Base-by-base conservation (phyloP, 2,329 filamentous ascomycete species). In the Penicillium decumbens region DNA sequence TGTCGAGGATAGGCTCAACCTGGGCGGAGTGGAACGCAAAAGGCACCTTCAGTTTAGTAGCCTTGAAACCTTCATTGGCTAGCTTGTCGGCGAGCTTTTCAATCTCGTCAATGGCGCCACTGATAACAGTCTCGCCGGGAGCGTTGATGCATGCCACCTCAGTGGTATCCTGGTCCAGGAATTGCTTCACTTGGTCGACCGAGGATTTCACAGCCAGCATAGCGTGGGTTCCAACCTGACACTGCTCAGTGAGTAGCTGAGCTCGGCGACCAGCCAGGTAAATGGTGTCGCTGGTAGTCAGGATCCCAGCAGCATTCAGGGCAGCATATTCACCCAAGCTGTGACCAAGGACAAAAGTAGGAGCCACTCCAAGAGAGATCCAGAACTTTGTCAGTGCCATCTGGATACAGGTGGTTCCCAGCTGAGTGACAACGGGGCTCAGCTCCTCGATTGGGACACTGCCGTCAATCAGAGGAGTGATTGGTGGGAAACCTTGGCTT, bases 11-110 rank as follows among this genome's bases (percentile, higher is more conserved):
- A 4, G 73, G 69, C 7, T 77, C 70, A 29, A 75, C 72, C 51
- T 76, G 73, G 8, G 71, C 66, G 12, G 73, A 75, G 50, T 76
- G 73, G 66, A 75, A 76, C 9, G 73, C 73, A 43, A 72, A 75
- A 7, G 72, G 72, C 2, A 76, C 65, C 55, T 67, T 69, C 15
- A 76, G 55, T 47, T 70, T 72, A 4, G 71, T 74, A 39, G 64
- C 67, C 45, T 73, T 73, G 41, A 73, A 62, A 2, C 66, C 68
- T 44, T 65, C 62, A 24, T 66, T 64, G 3, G 64, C 56, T 40
- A 70, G 63, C 20, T 63, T 66, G 29, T 70, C 65, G 1, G 65
- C 59, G 33, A 74, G 59, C 7, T 58, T 49, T 29, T 73, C 69
- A 29, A 75, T 71, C 23, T 68, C 65, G 7, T 51, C 55, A 48